A percentile compares a stretch with the other conserved stretches of the same genome.
Conservation (phyloP, 768 basidiomycete genomes). For the Phanerochaete sordida region DNA sequence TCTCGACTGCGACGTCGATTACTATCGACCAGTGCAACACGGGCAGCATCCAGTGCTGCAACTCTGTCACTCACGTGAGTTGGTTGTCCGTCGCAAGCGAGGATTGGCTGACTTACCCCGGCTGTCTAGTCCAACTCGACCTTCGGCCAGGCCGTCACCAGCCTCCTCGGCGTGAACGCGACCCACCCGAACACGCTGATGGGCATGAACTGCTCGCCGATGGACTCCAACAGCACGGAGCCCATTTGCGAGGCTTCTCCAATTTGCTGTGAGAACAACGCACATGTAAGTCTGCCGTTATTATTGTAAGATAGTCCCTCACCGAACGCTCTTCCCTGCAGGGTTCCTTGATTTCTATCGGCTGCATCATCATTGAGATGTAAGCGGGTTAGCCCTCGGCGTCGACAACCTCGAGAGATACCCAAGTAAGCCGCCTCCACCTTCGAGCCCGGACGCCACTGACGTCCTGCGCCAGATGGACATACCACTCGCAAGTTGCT, state of each 20-base stretch:
- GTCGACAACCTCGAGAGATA: no score
- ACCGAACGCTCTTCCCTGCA: background rate
- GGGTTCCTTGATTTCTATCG: slow-evolving; percentile 19
- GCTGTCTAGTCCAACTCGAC: slow-evolving; percentile 10
- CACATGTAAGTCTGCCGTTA: slow-evolving; percentile 9
- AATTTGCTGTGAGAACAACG: slow-evolving; percentile 25
- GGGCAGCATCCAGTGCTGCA: slow-evolving; percentile 22
- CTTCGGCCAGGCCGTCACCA: slow-evolving; percentile 9
- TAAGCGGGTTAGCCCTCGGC: background rate
- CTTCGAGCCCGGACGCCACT: no score
- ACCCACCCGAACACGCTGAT: slow-evolving; percentile 17
- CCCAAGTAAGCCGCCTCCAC: no score
- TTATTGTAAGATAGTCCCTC: no score
- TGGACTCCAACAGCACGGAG: background rate
- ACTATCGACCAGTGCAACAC: slow-evolving; percentile 13
- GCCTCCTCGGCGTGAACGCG: slow-evolving; percentile 22
- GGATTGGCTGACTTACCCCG: background rate
- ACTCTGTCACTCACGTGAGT: slow-evolving; percentile 14
- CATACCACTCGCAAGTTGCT: no score
- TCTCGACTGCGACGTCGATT: background rate
- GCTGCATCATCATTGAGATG: slow-evolving; percentile 17
- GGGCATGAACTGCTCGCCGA: slow-evolving; percentile 20
- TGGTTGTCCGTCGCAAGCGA: background rate
- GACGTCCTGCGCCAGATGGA: no score
- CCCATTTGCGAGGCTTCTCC: no score